Base-by-base conservation (phyloP, 2,329 filamentous ascomycete species). In the Coniochaeta ligniaria region DNA sequence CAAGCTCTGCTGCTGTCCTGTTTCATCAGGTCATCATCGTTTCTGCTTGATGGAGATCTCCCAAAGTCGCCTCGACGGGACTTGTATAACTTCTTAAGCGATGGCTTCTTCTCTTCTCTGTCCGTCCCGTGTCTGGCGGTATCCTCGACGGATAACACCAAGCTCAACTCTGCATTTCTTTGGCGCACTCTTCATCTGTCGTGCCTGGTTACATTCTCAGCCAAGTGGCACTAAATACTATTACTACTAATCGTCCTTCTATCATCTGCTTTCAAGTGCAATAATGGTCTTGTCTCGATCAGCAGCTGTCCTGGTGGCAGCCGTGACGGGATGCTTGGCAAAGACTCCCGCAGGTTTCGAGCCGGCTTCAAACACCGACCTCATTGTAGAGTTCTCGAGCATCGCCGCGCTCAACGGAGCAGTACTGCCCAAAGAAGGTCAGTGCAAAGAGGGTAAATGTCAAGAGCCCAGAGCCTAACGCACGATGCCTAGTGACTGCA, bases 341-440 rank as follows among this genome's bases (percentile, higher is more conserved):
- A 68, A 68, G 9, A 79, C 78, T 14, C 78, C 78, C 5, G 55
- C 67, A 11, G 75, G 75, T 28, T 80, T 80, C 64, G 63, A 69
- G 55, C 78, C 78, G 1, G 67, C 68, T 17, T 69, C 71, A n/a
- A 67, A 71, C 36, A 71, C 65, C 35, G 66, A 73, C 60, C 72
- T 79, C 47, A 66, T 77, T n/a, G 76, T 80, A 14, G 68, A 71
- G 14, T 80, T 71, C 62, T 71, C 70, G 47, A 70, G 67, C 59
- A 66, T 71, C n/a, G 66, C 72, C 17, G 72, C 75, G 8, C 65
- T 71, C 22, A 74, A 74, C 61, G 78, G 77, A 52, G 72, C 66
- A 45, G 73, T 73, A 6, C 63, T 80, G 41, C 66, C 71, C 33
- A 72, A 73, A 67, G 70, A 71, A 20, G 68, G 76, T 77, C 65